Evolutionary conservation across 1,284 basidiomycete genomes (phyloP), one percentile per base, ranked within the genome.

Genomic region (Fereydounia khargensis): DNA sequence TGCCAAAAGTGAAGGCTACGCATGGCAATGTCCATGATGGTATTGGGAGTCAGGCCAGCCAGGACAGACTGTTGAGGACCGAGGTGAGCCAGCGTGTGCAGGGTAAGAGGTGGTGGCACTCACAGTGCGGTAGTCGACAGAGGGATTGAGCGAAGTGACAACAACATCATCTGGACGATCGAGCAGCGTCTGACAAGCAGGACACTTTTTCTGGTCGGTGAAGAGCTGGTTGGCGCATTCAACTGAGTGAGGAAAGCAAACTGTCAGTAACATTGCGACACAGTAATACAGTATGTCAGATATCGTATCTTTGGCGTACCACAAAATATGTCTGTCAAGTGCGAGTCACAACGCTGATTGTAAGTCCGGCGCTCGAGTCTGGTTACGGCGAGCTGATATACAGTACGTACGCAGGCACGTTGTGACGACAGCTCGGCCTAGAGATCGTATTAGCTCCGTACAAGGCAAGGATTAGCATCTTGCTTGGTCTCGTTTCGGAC

Each of bases 401-500:
- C n/a, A n/a, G n/a, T n/a, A n/a, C n/a, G n/a, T n/a, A 57, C 48
- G 54, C 19, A 44, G 49, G 27, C 54, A 62, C 11, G 55, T 58
- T 8, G 59, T 62, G 14, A 54, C 59, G 16, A 62, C 49, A 9
- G 59, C 59, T 33, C 50, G 33, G 17, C 50, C 54, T 33, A 39
- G 31, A n/a, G 24, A 32, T 19, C 22, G 33, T 22, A 53, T 28
- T 9, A 9, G 27, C n/a, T n/a, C n/a, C n/a, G n/a, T n/a, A n/a
- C n/a, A n/a, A n/a, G n/a, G n/a, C n/a, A n/a, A n/a, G 9, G 27
- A 28, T 10, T 9, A n/a, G n/a, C 10, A n/a, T n/a, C n/a, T n/a
- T n/a, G n/a, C n/a, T n/a, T n/a, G n/a, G n/a, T n/a, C n/a, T n/a
- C n/a, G n/a, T n/a, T n/a, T n/a, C n/a, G n/a, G n/a, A n/a, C n/a